phyloP scores from a whole-genome alignment of 345 rosid genomes.

The Salix caprea region DNA sequence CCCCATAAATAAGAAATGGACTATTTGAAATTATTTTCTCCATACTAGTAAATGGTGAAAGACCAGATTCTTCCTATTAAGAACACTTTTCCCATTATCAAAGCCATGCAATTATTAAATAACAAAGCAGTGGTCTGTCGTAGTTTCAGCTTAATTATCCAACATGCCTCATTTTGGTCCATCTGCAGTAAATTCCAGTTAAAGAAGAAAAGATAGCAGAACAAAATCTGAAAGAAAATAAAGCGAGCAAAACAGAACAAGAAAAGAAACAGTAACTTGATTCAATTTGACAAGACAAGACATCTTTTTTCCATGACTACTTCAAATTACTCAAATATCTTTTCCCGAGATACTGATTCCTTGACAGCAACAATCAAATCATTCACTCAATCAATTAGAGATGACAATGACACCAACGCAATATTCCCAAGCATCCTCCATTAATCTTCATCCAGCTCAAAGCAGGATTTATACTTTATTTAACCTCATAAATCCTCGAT shows the following conservation, averaged over 20 bases:
- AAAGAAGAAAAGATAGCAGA: not conserved
- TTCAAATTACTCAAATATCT: conserved; percentile 20
- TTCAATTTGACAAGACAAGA: conserved; percentile 45
- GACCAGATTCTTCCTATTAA: not conserved
- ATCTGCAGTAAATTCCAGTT: not conserved
- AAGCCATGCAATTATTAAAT: not conserved
- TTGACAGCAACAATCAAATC: conserved; percentile 39
- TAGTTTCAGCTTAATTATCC: not conserved
- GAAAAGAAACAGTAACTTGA: conserved; percentile 36
- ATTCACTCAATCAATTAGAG: conserved; percentile 9
- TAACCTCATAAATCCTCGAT: not conserved
- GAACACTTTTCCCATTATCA: not conserved
- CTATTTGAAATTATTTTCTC: not conserved
- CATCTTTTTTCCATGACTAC: conserved; percentile 31
- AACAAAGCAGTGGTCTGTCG: not conserved
- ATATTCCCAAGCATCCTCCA: not conserved
- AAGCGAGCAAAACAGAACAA: conserved; percentile 11
- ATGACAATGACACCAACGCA: not conserved
- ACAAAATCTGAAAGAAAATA: not conserved
- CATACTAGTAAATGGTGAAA: not conserved
- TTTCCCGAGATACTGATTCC: conserved; percentile 30
- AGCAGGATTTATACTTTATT: not conserved
- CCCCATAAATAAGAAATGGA: not conserved
- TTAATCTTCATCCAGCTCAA: not conserved
- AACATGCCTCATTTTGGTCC: not conserved